These are phyloP conservation scores for Peterozyma toletana DNA, from an alignment of 805 yeast genomes.

Conservation along the genomic window DNA sequence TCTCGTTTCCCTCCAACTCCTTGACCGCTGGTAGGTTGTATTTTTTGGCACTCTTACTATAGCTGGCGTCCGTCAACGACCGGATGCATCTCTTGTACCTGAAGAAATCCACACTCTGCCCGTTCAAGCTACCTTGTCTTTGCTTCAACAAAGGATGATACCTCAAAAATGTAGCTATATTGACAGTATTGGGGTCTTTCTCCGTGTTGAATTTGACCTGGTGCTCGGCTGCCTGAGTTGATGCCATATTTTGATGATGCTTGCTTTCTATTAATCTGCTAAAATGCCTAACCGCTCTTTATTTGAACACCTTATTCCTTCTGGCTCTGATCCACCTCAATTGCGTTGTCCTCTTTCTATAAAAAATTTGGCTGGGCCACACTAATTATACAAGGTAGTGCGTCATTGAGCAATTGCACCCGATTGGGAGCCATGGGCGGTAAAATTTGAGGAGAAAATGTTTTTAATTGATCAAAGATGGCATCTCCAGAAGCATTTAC, in stretches of 20 bases:
- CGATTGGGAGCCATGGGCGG: too few species aligned
- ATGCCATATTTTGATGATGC: too few species aligned
- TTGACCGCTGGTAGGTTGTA: conserved; percentile 26
- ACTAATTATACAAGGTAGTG: too few species aligned
- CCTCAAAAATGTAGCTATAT: conserved; percentile 67
- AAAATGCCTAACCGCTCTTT: too few species aligned
- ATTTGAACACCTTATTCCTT: too few species aligned
- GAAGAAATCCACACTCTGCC: conserved; percentile 74
- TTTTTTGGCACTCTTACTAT: conserved; percentile 41
- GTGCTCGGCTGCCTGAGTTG: neutral
- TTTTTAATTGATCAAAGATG: neutral
- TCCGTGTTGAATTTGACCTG: conserved; percentile 5
- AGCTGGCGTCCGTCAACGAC: conserved; percentile 70
- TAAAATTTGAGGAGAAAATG: too few species aligned
- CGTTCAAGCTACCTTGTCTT: conserved; percentile 72
- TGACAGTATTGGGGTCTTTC: conserved; percentile 50
- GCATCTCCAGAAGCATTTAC: neutral
- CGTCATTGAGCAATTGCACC: too few species aligned
- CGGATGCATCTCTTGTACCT: conserved; percentile 77
- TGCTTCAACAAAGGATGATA: conserved; percentile 64
- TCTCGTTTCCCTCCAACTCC: conserved; percentile 33
- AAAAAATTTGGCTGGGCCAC: too few species aligned
- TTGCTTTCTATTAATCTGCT: too few species aligned
- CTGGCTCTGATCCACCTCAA: too few species aligned
- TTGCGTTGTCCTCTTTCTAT: too few species aligned